Evolutionary conservation across 805 yeast species (phyloP).

Genomic region (Suhomyces pyralidae): DNA sequence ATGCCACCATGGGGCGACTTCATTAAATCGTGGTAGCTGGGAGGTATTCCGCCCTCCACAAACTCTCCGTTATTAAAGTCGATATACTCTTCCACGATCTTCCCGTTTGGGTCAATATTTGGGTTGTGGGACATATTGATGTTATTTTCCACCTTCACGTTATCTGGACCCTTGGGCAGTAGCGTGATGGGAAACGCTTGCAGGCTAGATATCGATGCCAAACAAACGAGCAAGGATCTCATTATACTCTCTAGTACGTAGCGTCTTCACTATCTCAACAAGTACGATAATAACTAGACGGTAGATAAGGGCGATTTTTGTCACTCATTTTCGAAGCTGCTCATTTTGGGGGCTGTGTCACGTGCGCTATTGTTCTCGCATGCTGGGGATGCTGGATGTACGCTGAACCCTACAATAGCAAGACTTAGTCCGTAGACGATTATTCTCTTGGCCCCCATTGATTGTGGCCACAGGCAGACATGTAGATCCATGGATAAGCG

Average conservation of each 20-base stretch:
- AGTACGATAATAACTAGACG: too few relatives aligned
- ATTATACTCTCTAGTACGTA: neutral
- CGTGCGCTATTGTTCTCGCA: neutral
- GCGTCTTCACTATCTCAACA: neutral
- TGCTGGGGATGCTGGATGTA: neutral
- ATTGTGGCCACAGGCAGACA: neutral
- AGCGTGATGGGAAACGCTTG: constrained; percentile 1
- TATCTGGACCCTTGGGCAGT: neutral
- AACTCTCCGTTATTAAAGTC: neutral
- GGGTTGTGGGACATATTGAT: neutral
- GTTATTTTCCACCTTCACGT: neutral
- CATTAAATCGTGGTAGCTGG: neutral
- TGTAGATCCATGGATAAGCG: neutral
- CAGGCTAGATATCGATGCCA: neutral
- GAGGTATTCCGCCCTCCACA: neutral
- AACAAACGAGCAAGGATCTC: neutral
- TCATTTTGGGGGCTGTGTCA: neutral
- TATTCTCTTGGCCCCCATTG: neutral
- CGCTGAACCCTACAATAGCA: neutral
- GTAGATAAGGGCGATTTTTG: neutral
- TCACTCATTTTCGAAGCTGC: neutral
- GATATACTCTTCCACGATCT: neutral
- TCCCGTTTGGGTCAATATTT: neutral
- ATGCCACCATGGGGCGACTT: neutral
- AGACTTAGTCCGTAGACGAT: neutral